Conservation (phyloP, 441 rosid species). For the Bruguiera hainesii region DNA sequence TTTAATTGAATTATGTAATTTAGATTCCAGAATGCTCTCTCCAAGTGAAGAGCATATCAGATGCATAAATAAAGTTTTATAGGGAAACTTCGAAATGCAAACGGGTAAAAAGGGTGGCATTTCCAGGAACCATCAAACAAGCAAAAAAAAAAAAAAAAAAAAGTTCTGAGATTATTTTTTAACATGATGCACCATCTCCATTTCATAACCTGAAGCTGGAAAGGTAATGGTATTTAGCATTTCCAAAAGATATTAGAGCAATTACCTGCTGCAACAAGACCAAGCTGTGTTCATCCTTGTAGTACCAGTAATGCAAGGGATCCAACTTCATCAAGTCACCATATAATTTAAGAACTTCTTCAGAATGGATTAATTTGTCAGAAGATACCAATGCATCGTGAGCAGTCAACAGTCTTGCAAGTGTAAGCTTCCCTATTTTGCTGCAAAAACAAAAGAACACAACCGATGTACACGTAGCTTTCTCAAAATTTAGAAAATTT, state of each 20-base stretch:
- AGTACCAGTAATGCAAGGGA: slow-evolving; percentile 58
- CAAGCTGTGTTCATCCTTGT: slow-evolving; percentile 68
- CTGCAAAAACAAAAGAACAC: slow-evolving; percentile 31
- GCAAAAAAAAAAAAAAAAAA: background rate
- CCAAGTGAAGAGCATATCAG: slow-evolving; percentile 7
- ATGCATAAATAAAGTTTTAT: background rate
- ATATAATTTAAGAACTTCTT: slow-evolving; percentile 62
- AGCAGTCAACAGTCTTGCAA: slow-evolving; percentile 82
- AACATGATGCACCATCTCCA: too few relatives aligned
- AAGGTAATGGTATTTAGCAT: background rate
- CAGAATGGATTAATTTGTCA: slow-evolving; percentile 36
- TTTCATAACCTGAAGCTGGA: background rate
- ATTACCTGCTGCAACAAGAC: slow-evolving; percentile 64
- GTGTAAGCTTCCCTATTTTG: slow-evolving; percentile 92
- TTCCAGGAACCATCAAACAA: background rate
- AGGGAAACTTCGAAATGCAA: background rate
- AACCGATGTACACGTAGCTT: slow-evolving; percentile 2
- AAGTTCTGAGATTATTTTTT: too few relatives aligned
- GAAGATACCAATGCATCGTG: slow-evolving; percentile 39
- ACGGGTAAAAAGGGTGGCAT: background rate
- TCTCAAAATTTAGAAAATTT: slow-evolving; percentile 9
- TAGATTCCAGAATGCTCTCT: background rate
- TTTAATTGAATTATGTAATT: background rate
- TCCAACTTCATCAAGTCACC: slow-evolving; percentile 65
- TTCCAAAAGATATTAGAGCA: background rate